Evolutionary conservation across 257 asterid species (phyloP), one percentile per base, ranked within the genome.

Genomic region (Rhazya stricta): DNA sequence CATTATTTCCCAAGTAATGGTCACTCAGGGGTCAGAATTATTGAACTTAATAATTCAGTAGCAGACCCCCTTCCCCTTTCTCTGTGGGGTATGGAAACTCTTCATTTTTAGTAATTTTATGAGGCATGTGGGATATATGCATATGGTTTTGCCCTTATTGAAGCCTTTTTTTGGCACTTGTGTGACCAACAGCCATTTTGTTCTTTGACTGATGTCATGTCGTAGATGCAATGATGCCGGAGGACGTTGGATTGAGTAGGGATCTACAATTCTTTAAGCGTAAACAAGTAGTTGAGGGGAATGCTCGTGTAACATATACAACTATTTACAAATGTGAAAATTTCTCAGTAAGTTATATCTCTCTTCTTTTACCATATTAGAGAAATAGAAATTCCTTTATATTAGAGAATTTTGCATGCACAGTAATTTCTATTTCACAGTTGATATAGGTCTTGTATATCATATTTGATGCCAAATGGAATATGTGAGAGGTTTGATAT

Each of bases 191-290:
- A n/a, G 3, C 58, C 60, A 42, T 27, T 79, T 36, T 18, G 2
- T 58, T 19, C 0, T 45, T 34, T 75, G 5, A 37, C 8, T 41
- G 63, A 76, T 42, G 6, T 45, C 18, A 39, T 30, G 4, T 66
- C 42, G 72, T 60, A 92, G 97, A 89, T 81, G 77, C 60, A 36
- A 88, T 90, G 96, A 79, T 70, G 70, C 91, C 94, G 10, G 92
- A 89, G 76, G 96, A 92, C 71, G 89, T 92, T 21, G 97, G 96
- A 53, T 89, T 92, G 9, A 86, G 81, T 57, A 79, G 27, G 67
- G 83, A 83, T 80, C 79, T 90, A 32, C 90, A 83, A 18, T 92
- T 92, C 91, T 92, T 92, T 48, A 81, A 86, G 73, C 86, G 82
- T 1, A 79, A 83, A 78, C 66, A 73, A 56, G 84, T 76, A 45